Conservation (phyloP, 129 eudicot species). For the Saposhnikovia divaricata region DNA sequence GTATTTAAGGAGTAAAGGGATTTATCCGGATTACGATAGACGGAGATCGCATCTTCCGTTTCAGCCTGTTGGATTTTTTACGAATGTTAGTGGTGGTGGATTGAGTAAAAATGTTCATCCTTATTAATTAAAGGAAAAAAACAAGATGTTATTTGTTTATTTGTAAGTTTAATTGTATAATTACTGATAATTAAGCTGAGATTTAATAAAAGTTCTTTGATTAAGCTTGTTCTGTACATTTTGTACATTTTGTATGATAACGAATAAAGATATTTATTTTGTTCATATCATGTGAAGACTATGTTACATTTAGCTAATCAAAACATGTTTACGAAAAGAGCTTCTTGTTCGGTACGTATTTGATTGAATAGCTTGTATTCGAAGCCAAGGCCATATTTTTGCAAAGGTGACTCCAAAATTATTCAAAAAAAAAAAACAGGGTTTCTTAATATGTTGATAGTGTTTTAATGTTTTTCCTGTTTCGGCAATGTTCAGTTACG, state of each 20-base stretch:
- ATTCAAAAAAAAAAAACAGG: too few species aligned
- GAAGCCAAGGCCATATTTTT: too few species aligned
- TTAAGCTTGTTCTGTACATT: not conserved
- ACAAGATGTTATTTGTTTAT: not conserved
- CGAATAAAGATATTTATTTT: not conserved
- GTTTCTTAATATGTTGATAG: too few species aligned
- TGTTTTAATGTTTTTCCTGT: too few species aligned
- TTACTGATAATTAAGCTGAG: not conserved
- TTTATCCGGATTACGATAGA: slow-evolving; percentile 31
- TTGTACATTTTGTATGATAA: not conserved
- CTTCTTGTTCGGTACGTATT: too few species aligned
- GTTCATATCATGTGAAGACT: too few species aligned
- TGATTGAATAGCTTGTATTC: too few species aligned
- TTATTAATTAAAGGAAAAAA: slow-evolving; percentile 22
- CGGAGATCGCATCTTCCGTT: slow-evolving; percentile 77
- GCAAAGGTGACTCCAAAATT: too few species aligned
- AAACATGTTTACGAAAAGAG: too few species aligned
- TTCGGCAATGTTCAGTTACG: too few species aligned
- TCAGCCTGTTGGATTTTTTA: slow-evolving; percentile 81
- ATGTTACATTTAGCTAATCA: too few species aligned
- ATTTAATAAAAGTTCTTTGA: not conserved
- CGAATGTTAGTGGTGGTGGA: slow-evolving; percentile 46
- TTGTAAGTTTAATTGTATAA: slow-evolving; percentile 2
- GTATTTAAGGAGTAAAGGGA: slow-evolving; percentile 45
- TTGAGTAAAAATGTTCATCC: slow-evolving; percentile 79